Evolutionary conservation across 2,329 filamentous ascomycete genomes (phyloP).

Genomic region (Cryphonectria radicalis): DNA sequence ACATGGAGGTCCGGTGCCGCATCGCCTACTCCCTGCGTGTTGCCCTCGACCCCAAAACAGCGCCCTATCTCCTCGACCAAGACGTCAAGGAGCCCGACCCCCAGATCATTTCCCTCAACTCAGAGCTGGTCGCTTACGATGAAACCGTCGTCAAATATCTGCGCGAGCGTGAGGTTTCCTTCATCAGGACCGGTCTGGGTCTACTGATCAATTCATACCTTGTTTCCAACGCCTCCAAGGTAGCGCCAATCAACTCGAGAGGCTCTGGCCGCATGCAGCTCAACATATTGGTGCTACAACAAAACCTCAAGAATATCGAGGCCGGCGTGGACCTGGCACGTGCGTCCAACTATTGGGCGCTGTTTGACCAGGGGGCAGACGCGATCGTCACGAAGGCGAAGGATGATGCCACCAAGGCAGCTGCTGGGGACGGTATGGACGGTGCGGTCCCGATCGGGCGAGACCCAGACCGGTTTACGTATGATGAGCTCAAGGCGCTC

Average conservation of each 20-base stretch:
- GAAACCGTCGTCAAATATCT: constrained; percentile 78
- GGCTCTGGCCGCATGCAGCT: constrained; percentile 89
- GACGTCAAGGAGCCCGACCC: constrained; percentile 79
- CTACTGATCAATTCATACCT: constrained; percentile 80
- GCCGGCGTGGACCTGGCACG: constrained; percentile 66
- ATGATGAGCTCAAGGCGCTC: constrained; percentile 69
- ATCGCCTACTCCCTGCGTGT: constrained; percentile 77
- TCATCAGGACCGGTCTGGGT: constrained; percentile 77
- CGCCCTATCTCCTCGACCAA: constrained; percentile 69
- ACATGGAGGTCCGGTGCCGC: constrained; percentile 86
- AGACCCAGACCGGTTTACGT: constrained; percentile 57
- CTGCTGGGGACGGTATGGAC: constrained; percentile 38
- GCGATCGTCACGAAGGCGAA: constrained; percentile 67
- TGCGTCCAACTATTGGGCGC: constrained; percentile 68
- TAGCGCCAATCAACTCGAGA: constrained; percentile 81
- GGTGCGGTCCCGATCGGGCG: constrained; percentile 31
- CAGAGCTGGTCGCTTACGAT: constrained; percentile 84
- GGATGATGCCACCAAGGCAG: constrained; percentile 45
- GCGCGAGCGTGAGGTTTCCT: constrained; percentile 70
- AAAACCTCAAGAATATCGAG: constrained; percentile 94
- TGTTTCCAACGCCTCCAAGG: constrained; percentile 70
- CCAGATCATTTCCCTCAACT: constrained; percentile 80
- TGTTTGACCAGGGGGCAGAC: constrained; percentile 70
- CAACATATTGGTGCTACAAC: constrained; percentile 92
- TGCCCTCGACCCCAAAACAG: constrained; percentile 63